Evolutionary conservation across 1,284 basidiomycete genomes (phyloP).

Genomic region (Moesziomyces sp.): DNA sequence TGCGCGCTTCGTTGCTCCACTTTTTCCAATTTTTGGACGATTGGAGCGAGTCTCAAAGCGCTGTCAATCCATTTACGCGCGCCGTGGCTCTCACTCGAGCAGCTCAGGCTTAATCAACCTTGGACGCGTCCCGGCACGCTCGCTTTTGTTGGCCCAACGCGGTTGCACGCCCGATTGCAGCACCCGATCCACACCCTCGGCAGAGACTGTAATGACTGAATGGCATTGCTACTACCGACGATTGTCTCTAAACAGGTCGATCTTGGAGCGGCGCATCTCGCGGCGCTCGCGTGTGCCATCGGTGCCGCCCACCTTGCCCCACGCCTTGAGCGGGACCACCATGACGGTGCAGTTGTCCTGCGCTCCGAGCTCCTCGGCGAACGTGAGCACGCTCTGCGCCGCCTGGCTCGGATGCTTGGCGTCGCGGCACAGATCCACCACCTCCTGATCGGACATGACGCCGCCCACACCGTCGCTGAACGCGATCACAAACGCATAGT

Average conservation of each 20-base stretch:
- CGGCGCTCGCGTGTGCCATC: slow-evolving; percentile 76
- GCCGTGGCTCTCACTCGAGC: too few species aligned
- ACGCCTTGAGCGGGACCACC: slow-evolving; percentile 91
- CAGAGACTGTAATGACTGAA: not conserved
- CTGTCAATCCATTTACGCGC: too few species aligned
- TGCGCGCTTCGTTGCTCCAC: too few species aligned
- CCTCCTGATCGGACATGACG: slow-evolving; percentile 90
- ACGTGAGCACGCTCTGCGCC: slow-evolving; percentile 83
- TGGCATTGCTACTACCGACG: slow-evolving; percentile 27
- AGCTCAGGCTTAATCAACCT: too few species aligned
- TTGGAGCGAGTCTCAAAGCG: too few species aligned
- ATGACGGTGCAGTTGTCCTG: slow-evolving; percentile 92
- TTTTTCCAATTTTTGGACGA: too few species aligned
- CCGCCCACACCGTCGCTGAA: slow-evolving; percentile 85
- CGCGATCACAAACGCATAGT: slow-evolving; percentile 57
- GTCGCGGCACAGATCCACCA: slow-evolving; percentile 85
- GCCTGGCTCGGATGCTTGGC: slow-evolving; percentile 80
- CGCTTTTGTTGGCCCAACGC: too few species aligned
- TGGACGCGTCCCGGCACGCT: too few species aligned
- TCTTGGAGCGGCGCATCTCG: slow-evolving; percentile 46
- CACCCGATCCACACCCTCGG: too few species aligned
- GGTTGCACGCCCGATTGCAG: too few species aligned
- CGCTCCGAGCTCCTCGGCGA: slow-evolving; percentile 85
- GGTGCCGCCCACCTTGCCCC: slow-evolving; percentile 81
- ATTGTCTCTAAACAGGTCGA: slow-evolving; percentile 54